Evolutionary conservation across 1,139 yeast species (phyloP).

Genomic region (Yarrowia galli): DNA sequence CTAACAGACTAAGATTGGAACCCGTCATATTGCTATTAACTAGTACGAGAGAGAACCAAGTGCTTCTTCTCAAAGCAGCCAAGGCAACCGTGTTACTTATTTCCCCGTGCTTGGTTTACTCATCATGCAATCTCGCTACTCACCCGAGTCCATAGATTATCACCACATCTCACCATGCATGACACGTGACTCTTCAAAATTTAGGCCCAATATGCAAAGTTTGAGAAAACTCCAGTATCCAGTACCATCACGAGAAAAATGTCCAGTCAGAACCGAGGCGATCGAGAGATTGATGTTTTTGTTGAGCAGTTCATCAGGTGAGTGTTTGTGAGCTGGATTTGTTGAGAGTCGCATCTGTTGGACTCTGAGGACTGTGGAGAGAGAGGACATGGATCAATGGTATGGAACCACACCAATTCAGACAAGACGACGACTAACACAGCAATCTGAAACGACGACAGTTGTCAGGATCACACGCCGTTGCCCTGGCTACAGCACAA

Average conservation of each 20-base stretch:
- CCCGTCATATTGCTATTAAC: too few species aligned
- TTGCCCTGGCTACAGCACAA: conserved; percentile 88
- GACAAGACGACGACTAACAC: conserved; percentile 1
- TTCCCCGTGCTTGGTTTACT: too few species aligned
- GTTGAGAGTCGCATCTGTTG: background rate
- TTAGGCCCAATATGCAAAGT: conserved; percentile 27
- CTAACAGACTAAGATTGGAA: too few species aligned
- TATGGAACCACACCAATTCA: too few species aligned
- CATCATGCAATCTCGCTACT: too few species aligned
- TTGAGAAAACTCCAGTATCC: conserved; percentile 10
- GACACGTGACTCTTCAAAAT: conserved; percentile 31
- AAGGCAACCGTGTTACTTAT: too few species aligned
- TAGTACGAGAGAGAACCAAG: too few species aligned
- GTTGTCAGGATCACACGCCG: conserved; percentile 71
- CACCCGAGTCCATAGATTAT: conserved; percentile 1
- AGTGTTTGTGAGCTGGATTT: background rate
- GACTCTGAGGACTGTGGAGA: background rate
- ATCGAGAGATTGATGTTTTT: conserved; percentile 36
- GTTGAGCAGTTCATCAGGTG: conserved; percentile 37
- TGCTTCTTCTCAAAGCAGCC: too few species aligned
- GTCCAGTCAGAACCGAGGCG: conserved; percentile 38
- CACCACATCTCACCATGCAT: conserved; percentile 4
- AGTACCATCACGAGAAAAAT: conserved; percentile 7
- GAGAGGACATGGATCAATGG: background rate
- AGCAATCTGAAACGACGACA: conserved; percentile 72